These are phyloP conservation scores for Pholiota microspora DNA, from an alignment of 768 basidiomycete genomes.

Conservation along the genomic window DNA sequence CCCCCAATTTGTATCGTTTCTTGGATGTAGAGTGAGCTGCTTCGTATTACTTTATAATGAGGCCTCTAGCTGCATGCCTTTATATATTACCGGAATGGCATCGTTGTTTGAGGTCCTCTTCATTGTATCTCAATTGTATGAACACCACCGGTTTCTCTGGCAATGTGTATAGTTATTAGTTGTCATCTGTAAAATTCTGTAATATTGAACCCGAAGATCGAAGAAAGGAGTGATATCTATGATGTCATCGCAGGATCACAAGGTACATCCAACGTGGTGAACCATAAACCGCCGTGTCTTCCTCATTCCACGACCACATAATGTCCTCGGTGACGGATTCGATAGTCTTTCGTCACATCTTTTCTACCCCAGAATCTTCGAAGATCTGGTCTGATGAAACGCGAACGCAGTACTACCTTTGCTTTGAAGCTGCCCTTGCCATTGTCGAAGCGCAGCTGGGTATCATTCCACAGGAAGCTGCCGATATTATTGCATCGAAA, in stretches of 20 bases:
- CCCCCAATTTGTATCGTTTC: neutral
- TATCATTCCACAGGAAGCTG: conserved; percentile 39
- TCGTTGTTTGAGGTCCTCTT: neutral
- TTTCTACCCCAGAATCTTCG: conserved; percentile 35
- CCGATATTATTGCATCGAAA: conserved; percentile 30
- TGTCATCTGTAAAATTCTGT: neutral
- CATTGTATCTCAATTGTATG: neutral
- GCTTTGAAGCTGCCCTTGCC: conserved; percentile 25
- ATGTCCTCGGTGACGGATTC: conserved; percentile 36
- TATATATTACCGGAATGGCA: neutral
- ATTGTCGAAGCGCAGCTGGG: conserved; percentile 33
- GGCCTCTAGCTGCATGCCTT: neutral
- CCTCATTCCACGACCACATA: neutral
- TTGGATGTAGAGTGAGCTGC: conserved; percentile 1
- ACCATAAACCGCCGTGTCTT: neutral
- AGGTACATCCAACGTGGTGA: neutral
- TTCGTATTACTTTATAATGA: neutral
- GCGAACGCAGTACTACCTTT: conserved; percentile 32
- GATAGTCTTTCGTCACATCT: conserved; percentile 36
- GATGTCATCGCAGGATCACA: neutral
- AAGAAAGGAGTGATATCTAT: neutral
- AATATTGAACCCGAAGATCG: neutral
- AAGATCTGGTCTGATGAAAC: conserved; percentile 39
- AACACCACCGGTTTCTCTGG: neutral
- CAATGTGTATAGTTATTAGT: neutral